These are phyloP conservation scores for Toxoplasma gondii DNA, from an alignment of 169 alveolate genomes.

Conservation along the genomic window DNA sequence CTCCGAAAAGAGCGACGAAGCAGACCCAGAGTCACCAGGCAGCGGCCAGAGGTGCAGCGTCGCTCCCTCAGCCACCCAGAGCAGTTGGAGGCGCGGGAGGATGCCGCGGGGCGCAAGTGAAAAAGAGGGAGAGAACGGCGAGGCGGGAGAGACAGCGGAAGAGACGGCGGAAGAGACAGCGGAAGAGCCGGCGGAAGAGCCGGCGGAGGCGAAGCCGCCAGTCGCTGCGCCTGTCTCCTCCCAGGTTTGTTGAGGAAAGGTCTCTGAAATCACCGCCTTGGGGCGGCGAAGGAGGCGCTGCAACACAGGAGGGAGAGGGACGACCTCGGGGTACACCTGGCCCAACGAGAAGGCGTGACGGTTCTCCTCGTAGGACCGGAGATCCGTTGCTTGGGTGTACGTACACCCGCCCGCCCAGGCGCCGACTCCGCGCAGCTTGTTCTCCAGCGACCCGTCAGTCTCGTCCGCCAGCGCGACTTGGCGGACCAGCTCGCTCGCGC, in stretches of 20 bases:
- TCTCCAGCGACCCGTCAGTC: neutral
- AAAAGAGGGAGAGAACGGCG: neutral
- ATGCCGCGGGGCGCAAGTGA: neutral
- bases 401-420: constrained; percentile 33
- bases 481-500: neutral
- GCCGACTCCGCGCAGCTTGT: constrained; percentile 25
- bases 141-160: neutral
- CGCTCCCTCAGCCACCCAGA: constrained; percentile 12
- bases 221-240: neutral
- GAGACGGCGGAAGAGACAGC: neutral
- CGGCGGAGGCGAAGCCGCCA: no score
- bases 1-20: neutral
- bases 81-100: neutral
- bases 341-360: neutral
- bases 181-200: no score
- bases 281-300: neutral
- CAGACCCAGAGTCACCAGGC: neutral
- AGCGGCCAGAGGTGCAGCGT: constrained; percentile 7
- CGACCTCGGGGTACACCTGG: neutral
- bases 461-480: neutral
- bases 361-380: constrained; percentile 36
- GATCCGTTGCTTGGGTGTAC: constrained; percentile 11
- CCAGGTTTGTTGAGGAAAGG: no score
- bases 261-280: no score
- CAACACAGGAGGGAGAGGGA: constrained; percentile 21